Percentiles rank a stretch among this genome's conserved stretches.
These are phyloP conservation scores for Tripterygium wilfordii DNA, from an alignment of 177 flowering plant genomes.

Conservation along the genomic window DNA sequence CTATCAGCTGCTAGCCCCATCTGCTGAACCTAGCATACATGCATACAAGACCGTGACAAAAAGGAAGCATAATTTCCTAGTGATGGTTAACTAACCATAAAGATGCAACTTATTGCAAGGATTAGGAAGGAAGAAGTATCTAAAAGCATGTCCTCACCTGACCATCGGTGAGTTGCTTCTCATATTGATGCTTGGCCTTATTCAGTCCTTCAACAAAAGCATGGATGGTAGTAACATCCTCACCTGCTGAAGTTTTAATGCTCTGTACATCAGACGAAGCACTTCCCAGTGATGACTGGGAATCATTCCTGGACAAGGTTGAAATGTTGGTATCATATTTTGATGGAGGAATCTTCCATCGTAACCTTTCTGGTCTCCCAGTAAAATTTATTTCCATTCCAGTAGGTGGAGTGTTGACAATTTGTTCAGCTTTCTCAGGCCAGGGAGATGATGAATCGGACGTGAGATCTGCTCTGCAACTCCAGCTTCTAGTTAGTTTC, in stretches of 20 bases:
- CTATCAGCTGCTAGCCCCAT: slow-evolving; percentile 14
- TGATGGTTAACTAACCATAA: background rate
- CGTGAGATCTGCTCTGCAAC: slow-evolving; percentile 31
- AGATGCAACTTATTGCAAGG: background rate
- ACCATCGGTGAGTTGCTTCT: slow-evolving; percentile 43
- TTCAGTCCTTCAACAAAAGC: slow-evolving; percentile 72
- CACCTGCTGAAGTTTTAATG: slow-evolving; percentile 34
- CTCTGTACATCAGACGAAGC: slow-evolving; percentile 25
- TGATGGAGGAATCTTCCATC: slow-evolving; percentile 24
- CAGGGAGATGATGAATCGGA: slow-evolving; percentile 22
- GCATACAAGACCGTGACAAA: slow-evolving; percentile 1
- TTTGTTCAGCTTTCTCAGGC: slow-evolving; percentile 22
- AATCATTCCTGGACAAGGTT: slow-evolving; percentile 41
- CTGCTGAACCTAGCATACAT: slow-evolving; percentile 27
- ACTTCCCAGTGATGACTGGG: slow-evolving; percentile 42
- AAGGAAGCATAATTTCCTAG: background rate
- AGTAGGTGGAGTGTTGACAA: slow-evolving; percentile 38
- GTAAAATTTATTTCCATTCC: slow-evolving; percentile 36
- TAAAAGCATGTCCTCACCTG: slow-evolving; percentile 36
- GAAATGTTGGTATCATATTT: slow-evolving; percentile 17
- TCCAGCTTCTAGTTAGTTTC: slow-evolving; percentile 36
- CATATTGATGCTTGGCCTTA: slow-evolving; percentile 65
- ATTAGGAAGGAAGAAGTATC: background rate
- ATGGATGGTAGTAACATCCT: slow-evolving; percentile 69
- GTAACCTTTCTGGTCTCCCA: slow-evolving; percentile 46